phyloP scores from a whole-genome alignment of 192 early-diverging fungal species.

The Coemansia aciculifera region DNA sequence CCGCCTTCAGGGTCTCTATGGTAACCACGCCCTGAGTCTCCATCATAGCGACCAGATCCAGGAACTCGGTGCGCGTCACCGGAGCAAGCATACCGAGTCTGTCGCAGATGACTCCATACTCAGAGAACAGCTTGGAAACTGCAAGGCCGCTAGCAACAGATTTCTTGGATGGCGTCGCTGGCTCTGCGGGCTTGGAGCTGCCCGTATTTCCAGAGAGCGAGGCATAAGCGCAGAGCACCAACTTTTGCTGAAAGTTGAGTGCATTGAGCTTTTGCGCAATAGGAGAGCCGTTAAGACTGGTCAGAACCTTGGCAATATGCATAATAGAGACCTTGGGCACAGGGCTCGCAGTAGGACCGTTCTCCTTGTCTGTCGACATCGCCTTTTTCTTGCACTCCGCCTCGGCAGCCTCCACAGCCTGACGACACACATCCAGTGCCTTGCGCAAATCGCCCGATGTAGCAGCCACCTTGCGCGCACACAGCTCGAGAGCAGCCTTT shows the following conservation, averaged over 20 bases:
- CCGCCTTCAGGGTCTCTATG: conserved; percentile 27
- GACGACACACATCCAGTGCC: conserved; percentile 79
- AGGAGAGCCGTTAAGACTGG: conserved; percentile 61
- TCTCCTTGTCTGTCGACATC: conserved; percentile 45
- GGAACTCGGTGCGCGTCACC: conserved; percentile 73
- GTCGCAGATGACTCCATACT: conserved; percentile 61
- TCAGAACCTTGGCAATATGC: conserved; percentile 74
- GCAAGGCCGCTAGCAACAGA: conserved; percentile 55
- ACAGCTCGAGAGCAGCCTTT: conserved; percentile 81
- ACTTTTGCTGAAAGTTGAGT: conserved; percentile 80
- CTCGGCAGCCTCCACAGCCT: conserved; percentile 84
- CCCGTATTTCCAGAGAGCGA: conserved; percentile 20
- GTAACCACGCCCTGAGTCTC: conserved; percentile 69
- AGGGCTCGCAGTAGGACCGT: conserved; percentile 12
- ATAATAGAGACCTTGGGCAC: conserved; percentile 76
- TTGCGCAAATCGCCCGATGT: conserved; percentile 81
- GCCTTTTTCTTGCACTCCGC: conserved; percentile 58
- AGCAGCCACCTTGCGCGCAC: conserved; percentile 87
- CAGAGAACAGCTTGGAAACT: conserved; percentile 33
- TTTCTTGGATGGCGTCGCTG: conserved; percentile 56
- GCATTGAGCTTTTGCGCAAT: conserved; percentile 63
- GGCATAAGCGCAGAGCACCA: conserved; percentile 60
- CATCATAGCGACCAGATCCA: conserved; percentile 70
- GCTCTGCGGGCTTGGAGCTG: conserved; percentile 25
- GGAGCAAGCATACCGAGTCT: conserved; percentile 60